Percentiles rank a stretch among this genome's conserved stretches.
phyloP scores from a whole-genome alignment of 805 yeast genomes.

The Teunomyces panamensis region DNA sequence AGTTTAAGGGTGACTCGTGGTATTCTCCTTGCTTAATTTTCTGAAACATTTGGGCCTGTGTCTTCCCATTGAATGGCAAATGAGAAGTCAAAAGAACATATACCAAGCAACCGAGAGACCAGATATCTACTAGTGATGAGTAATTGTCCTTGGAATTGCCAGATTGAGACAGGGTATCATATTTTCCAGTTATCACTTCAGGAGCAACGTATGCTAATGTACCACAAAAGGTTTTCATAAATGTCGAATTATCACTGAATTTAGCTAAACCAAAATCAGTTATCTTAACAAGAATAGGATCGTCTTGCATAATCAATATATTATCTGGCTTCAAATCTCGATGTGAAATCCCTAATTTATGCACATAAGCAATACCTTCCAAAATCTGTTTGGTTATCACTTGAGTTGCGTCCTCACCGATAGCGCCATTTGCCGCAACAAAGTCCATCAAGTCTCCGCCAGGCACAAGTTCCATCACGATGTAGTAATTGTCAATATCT shows the following conservation, averaged over 20 bases:
- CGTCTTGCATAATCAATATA: slow-evolving; percentile 83
- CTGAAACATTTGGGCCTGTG: slow-evolving; percentile 80
- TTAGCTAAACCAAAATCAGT: slow-evolving; percentile 97
- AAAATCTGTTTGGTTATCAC: slow-evolving; percentile 84
- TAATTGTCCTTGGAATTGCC: slow-evolving; percentile 42
- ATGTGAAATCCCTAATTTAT: slow-evolving; percentile 87
- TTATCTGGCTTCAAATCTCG: slow-evolving; percentile 97
- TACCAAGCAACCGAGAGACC: slow-evolving; percentile 95
- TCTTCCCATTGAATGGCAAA: slow-evolving; percentile 89
- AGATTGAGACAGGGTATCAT: slow-evolving; percentile 32
- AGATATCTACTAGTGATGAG: slow-evolving; percentile 89
- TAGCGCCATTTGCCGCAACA: slow-evolving; percentile 87
- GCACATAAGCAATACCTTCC: slow-evolving; percentile 83
- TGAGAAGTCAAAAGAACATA: slow-evolving; percentile 92
- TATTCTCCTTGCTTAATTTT: slow-evolving; percentile 77
- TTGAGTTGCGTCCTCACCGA: slow-evolving; percentile 86
- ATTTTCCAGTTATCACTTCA: slow-evolving; percentile 68
- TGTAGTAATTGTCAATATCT: slow-evolving; percentile 73
- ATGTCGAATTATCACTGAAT: slow-evolving; percentile 75
- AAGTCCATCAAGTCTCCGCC: slow-evolving; percentile 99
- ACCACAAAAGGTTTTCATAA: slow-evolving; percentile 96
- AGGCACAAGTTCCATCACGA: slow-evolving; percentile 93
- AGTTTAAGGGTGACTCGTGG: slow-evolving; percentile 70
- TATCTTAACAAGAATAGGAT: slow-evolving; percentile 87
- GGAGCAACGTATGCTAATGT: slow-evolving; percentile 97